Conservation (phyloP, 2,329 filamentous ascomycete genomes). For the Colletotrichum coccodes region DNA sequence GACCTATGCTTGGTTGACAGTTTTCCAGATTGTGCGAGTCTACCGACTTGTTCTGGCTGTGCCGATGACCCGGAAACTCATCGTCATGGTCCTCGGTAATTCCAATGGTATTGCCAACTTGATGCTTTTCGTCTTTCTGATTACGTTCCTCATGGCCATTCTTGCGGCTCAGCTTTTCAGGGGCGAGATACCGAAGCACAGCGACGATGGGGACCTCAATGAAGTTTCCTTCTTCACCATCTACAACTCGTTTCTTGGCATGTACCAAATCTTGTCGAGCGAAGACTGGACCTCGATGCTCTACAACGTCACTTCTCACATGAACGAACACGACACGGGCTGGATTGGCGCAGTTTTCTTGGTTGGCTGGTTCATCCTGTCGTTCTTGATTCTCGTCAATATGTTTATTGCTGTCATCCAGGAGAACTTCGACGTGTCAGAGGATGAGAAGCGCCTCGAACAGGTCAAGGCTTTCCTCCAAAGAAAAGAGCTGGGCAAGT, state of each 20-base stretch:
- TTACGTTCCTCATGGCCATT: constrained; percentile 93
- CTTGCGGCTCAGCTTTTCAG: constrained; percentile 94
- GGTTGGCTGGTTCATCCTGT: constrained; percentile 94
- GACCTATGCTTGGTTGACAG: constrained; percentile 85
- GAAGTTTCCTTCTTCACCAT: constrained; percentile 87
- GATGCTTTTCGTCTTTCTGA: constrained; percentile 95
- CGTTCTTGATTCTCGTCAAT: constrained; percentile 96
- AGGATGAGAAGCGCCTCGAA: constrained; percentile 96
- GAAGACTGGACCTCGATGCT: constrained; percentile 95
- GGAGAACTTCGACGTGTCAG: constrained; percentile 98
- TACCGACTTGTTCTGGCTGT: constrained; percentile 94
- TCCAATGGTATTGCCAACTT: constrained; percentile 91
- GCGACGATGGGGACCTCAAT: constrained; percentile 70
- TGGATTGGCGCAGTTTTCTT: constrained; percentile 95
- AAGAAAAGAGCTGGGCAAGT: constrained; percentile 83
- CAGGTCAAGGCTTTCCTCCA: constrained; percentile 96
- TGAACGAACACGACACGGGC: constrained; percentile 73
- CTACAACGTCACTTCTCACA: constrained; percentile 81
- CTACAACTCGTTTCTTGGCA: constrained; percentile 95
- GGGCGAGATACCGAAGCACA: constrained; percentile 78
- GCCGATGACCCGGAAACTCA: constrained; percentile 86
- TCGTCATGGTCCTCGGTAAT: constrained; percentile 89
- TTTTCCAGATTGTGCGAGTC: constrained; percentile 92
- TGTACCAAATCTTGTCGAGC: constrained; percentile 97
- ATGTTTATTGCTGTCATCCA: constrained; percentile 99